Evolutionary conservation across 148 eudicot genomes (phyloP), one percentile per base, ranked within the genome.

Genomic region (Selenicereus undatus): DNA sequence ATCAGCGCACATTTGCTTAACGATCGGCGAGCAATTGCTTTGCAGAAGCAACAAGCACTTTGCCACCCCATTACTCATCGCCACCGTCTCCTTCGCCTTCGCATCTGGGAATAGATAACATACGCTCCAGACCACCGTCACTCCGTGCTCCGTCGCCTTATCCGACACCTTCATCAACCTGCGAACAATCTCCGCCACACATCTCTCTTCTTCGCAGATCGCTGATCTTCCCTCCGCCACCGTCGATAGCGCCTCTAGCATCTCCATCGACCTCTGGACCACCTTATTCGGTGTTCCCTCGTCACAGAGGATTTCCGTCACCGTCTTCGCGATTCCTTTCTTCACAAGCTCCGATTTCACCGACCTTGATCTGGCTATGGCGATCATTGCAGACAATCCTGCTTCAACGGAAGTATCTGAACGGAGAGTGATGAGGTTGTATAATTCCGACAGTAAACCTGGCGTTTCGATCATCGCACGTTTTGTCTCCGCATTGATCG

Each of bases 11-110:
- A 94, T 90, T 76, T 87, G 85, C 84, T 84, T 90, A 17, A 87
- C 90, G 4, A 74, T 73, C 24, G 84, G 86, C 22, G 88, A 75
- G 29, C 96, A 90, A 81, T 85, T 82, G 78, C 96, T 94, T 87
- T 94, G 98, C 93, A 94, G 88, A 78, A 94, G 84, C 76, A 94
- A 74, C 89, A 94, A 79, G 50, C 87, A 90, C 87, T 91, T 94
- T 0, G 89, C 86, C 86, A 92, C 48, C 0, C 93, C 98, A 65
- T 92, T 91, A 56, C 76, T 77, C 70, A 21, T 83, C 66, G 78
- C 81, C 43, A 81, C 91, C 30, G 78, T 76, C 51, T 86, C 93
- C 78, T 79, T 85, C 36, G 91, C 91, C 81, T 76, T 83, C 74
- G 70, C 82, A 80, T 91, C 95, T 11, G 93, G 83, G 8, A 86